Conservation (phyloP, 2,329 filamentous ascomycete genomes). For the Fusarium sp. region DNA sequence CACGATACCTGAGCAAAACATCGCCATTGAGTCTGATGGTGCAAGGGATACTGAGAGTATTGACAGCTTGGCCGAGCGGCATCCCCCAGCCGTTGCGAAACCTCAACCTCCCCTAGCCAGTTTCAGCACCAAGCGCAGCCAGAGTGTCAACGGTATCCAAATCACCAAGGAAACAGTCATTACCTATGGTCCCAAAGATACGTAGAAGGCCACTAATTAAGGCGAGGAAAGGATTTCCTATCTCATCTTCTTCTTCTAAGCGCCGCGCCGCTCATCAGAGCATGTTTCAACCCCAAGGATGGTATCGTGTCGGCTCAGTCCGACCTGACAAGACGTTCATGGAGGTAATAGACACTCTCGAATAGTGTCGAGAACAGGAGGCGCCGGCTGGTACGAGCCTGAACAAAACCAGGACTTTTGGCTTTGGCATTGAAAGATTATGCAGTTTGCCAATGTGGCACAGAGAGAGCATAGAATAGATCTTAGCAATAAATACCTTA, state of each 20-base stretch:
- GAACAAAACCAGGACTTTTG: not conserved
- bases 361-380: not conserved
- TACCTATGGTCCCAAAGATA: conserved; percentile 30
- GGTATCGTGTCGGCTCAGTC: not conserved
- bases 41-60: conserved; percentile 39
- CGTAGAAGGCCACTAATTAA: not conserved
- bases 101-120: conserved; percentile 36
- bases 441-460: not conserved
- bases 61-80: conserved; percentile 30
- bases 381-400: not conserved
- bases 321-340: conserved; percentile 2
- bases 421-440: not conserved
- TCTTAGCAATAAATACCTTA: not conserved
- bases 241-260: not conserved
- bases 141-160: conserved; percentile 36
- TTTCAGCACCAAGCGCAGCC: conserved; percentile 29
- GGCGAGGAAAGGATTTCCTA: not conserved
- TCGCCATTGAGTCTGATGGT: conserved; percentile 14
- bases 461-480: not conserved
- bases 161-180: conserved; percentile 43
- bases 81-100: conserved; percentile 9
- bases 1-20: conserved; percentile 8
- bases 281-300: not conserved
- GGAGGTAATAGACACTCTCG: not conserved
- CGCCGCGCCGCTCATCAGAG: conserved; percentile 23